Conservation (phyloP, 176 grass and related monocot genomes). For the Hsuehochloa calcarea region DNA sequence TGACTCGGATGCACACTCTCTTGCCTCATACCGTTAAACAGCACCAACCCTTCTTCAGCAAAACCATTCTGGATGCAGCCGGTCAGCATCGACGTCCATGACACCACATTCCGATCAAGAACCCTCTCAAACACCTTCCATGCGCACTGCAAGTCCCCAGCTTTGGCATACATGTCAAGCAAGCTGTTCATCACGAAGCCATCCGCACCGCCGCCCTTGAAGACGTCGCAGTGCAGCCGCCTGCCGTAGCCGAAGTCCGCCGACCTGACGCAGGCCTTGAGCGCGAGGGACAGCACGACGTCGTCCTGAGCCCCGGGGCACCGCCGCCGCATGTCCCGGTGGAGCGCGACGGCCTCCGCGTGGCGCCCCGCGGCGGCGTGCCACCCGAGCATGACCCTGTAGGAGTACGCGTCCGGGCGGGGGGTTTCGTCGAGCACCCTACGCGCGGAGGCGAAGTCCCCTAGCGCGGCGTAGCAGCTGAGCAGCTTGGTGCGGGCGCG, state of each 20-base stretch:
- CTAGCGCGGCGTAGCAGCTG: constrained; percentile 52
- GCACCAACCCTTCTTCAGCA: constrained; percentile 22
- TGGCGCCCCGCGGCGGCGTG: constrained; percentile 30
- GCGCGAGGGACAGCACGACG: constrained; percentile 50
- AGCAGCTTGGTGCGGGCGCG: constrained; percentile 55
- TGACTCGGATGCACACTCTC: constrained; percentile 23
- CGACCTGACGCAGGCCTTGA: constrained; percentile 54
- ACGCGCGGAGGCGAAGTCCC: constrained; percentile 49
- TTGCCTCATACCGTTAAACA: constrained; percentile 56
- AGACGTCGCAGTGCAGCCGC: constrained; percentile 35
- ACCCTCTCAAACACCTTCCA: constrained; percentile 46
- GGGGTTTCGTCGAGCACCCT: constrained; percentile 52
- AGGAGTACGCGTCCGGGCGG: constrained; percentile 52
- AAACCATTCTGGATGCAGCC: constrained; percentile 50
- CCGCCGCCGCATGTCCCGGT: constrained; percentile 33
- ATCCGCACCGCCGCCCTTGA: constrained; percentile 45
- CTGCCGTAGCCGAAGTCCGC: constrained; percentile 44
- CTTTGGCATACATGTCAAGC: constrained; percentile 57
- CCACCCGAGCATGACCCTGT: constrained; percentile 43
- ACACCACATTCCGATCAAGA: constrained; percentile 47
- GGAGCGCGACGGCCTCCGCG: constrained; percentile 30
- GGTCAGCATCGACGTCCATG: constrained; percentile 58
- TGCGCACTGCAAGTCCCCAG: constrained; percentile 38
- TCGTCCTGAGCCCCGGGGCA: constrained; percentile 29
- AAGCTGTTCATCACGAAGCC: constrained; percentile 55